These are phyloP conservation scores for Nemania diffusa DNA, from an alignment of 2,329 filamentous ascomycete species.

Conservation along the genomic window DNA sequence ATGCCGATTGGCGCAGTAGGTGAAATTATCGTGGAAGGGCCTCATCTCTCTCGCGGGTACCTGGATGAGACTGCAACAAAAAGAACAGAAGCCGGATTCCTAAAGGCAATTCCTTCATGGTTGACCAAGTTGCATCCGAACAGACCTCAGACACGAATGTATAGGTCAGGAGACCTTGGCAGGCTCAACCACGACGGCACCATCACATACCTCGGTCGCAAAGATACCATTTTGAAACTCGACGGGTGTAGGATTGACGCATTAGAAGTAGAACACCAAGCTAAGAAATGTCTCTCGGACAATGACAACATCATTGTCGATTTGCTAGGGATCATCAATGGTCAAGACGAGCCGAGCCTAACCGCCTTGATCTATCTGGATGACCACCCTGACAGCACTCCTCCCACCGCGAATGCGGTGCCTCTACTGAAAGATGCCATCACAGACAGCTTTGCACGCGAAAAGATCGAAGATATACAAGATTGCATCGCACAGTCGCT, in stretches of 20 bases:
- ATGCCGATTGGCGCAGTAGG: constrained; percentile 35
- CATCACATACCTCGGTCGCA: constrained; percentile 33
- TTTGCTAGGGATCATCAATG: constrained; percentile 32
- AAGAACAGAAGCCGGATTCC: constrained; percentile 33
- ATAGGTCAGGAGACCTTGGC: constrained; percentile 35
- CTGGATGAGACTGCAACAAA: constrained; percentile 33
- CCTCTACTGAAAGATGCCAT: constrained; percentile 32
- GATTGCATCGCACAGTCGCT: constrained; percentile 32
- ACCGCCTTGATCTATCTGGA: constrained; percentile 36
- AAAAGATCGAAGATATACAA: constrained; percentile 33
- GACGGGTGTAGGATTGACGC: constrained; percentile 38
- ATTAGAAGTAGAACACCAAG: constrained; percentile 37
- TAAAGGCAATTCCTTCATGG: constrained; percentile 27
- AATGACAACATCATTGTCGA: constrained; percentile 37
- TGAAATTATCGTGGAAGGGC: constrained; percentile 33
- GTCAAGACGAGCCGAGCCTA: constrained; percentile 36
- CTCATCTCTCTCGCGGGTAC: constrained; percentile 32
- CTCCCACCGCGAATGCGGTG: constrained; percentile 11
- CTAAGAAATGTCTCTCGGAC: constrained; percentile 34
- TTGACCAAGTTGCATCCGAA: constrained; percentile 28
- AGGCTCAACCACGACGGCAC: constrained; percentile 32
- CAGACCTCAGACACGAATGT: constrained; percentile 26
- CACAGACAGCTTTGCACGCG: constrained; percentile 21
- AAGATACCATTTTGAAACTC: constrained; percentile 37
- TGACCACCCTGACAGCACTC: constrained; percentile 29